phyloP scores from a whole-genome alignment of 2,329 filamentous ascomycete species.

The Cercospora canescens region DNA sequence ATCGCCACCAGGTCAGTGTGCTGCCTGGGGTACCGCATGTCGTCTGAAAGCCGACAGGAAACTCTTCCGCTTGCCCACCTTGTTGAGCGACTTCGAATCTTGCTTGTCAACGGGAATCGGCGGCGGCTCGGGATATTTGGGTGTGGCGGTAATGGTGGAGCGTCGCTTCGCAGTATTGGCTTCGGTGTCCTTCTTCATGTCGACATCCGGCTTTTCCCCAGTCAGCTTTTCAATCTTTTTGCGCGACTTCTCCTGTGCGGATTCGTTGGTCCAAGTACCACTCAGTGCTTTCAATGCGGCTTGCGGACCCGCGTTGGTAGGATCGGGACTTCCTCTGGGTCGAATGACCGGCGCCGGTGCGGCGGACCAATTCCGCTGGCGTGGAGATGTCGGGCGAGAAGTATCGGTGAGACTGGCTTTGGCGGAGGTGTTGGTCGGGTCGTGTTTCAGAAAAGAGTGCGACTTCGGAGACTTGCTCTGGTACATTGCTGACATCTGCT shows the following conservation, averaged over 20 bases:
- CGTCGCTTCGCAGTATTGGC: slow-evolving; percentile 34
- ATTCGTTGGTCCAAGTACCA: slow-evolving; percentile 5
- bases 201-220: neutral
- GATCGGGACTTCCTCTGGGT: neutral
- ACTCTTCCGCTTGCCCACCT: slow-evolving; percentile 49
- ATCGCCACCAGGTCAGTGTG: too few species aligned
- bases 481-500: slow-evolving; percentile 1
- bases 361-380: neutral
- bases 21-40: slow-evolving; percentile 3
- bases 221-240: slow-evolving; percentile 14
- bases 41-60: slow-evolving; percentile 46
- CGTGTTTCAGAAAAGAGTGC: slow-evolving; percentile 23
- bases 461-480: slow-evolving; percentile 12
- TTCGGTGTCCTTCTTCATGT: slow-evolving; percentile 13
- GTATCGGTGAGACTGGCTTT: slow-evolving; percentile 1
- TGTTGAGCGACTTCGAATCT: slow-evolving; percentile 25
- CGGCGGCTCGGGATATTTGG: slow-evolving; percentile 26
- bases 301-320: neutral
- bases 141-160: slow-evolving; percentile 30
- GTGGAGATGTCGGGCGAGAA: slow-evolving; percentile 1
- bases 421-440: slow-evolving; percentile 10
- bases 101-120: slow-evolving; percentile 7
- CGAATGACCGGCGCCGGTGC: neutral
- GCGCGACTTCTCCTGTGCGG: slow-evolving; percentile 4
- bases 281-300: neutral